These are phyloP conservation scores for Fusarium napiforme DNA, from an alignment of 2,329 filamentous ascomycete species.

Conservation along the genomic window DNA sequence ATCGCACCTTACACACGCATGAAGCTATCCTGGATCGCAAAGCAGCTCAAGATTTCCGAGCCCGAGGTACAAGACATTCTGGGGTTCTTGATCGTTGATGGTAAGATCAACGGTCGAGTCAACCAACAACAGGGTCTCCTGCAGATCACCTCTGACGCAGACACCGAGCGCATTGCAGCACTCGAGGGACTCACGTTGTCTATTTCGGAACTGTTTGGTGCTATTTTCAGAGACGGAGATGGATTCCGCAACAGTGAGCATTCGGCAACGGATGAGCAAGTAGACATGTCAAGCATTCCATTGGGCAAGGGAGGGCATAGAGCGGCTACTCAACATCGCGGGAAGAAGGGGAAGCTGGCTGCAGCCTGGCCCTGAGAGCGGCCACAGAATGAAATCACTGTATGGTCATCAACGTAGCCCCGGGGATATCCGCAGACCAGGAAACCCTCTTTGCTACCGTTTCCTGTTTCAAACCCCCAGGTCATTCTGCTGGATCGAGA, in stretches of 20 bases:
- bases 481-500: conserved; percentile 21
- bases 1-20: conserved; percentile 96
- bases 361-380: conserved; percentile 27
- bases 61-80: conserved; percentile 93
- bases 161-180: conserved; percentile 78
- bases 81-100: conserved; percentile 92
- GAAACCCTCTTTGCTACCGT: background rate
- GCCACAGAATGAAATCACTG: background rate
- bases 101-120: conserved; percentile 86
- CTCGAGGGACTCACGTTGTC: conserved; percentile 78
- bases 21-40: conserved; percentile 86
- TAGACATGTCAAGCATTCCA: conserved; percentile 44
- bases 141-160: conserved; percentile 78
- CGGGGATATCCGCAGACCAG: background rate
- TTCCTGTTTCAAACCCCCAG: background rate
- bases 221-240: conserved; percentile 81
- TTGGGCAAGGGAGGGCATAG: conserved; percentile 25
- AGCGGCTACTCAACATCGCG: conserved; percentile 12
- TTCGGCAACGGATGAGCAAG: conserved; percentile 44
- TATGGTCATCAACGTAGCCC: background rate
- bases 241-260: conserved; percentile 63
- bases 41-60: conserved; percentile 85
- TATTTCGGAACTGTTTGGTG: conserved; percentile 74
- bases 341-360: conserved; percentile 39
- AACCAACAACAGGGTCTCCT: conserved; percentile 89